phyloP scores from a whole-genome alignment of 768 basidiomycete species.

The Cyathus striatus region DNA sequence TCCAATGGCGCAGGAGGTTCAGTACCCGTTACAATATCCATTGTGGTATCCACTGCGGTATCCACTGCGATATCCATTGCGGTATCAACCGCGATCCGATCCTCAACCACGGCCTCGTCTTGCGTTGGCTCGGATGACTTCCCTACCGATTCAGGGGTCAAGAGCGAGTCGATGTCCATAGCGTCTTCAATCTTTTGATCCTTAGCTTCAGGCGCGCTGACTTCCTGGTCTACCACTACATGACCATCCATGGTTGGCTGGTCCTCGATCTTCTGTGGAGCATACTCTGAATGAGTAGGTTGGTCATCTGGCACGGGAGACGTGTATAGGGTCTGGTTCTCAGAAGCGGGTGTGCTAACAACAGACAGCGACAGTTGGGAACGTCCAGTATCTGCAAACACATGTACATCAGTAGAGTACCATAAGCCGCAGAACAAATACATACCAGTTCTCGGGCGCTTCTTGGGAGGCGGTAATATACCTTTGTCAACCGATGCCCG shows the following conservation, averaged over 20 bases:
- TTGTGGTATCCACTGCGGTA: background rate
- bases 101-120: background rate
- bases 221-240: background rate
- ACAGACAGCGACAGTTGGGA: slow-evolving; percentile 44
- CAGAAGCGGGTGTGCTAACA: slow-evolving; percentile 40
- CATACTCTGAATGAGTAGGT: slow-evolving; percentile 11
- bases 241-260: slow-evolving; percentile 16
- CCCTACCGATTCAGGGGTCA: too few species aligned
- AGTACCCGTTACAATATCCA: background rate
- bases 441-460: slow-evolving; percentile 44
- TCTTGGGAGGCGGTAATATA: slow-evolving; percentile 48
- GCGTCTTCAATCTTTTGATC: background rate
- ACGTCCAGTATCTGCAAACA: slow-evolving; percentile 25
- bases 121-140: background rate
- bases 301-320: slow-evolving; percentile 18
- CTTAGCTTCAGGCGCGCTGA: background rate
- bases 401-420: background rate
- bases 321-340: slow-evolving; percentile 32
- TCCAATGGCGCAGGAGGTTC: slow-evolving; percentile 1
- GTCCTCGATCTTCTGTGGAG: slow-evolving; percentile 9
- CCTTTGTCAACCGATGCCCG: slow-evolving; percentile 40
- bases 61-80: background rate
- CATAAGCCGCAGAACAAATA: slow-evolving; percentile 10
- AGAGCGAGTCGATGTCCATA: background rate
- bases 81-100: background rate